These are phyloP conservation scores for Fusarium oxysporum DNA, from an alignment of 2,329 filamentous ascomycete species.

Conservation along the genomic window DNA sequence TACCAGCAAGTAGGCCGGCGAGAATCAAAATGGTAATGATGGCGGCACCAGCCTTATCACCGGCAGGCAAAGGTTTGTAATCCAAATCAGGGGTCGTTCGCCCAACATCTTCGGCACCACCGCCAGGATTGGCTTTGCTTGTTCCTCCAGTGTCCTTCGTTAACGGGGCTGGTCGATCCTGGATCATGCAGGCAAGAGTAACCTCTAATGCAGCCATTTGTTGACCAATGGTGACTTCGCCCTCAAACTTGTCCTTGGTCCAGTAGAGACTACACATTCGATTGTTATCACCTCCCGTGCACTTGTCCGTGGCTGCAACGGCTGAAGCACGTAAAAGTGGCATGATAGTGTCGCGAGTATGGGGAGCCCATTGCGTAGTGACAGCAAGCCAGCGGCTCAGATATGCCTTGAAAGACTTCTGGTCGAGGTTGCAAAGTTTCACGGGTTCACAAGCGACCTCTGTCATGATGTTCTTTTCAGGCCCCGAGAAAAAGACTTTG, in stretches of 20 bases:
- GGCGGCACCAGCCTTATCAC: constrained; percentile 76
- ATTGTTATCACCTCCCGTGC: constrained; percentile 66
- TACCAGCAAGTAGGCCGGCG: constrained; percentile 64
- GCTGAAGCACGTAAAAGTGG: constrained; percentile 67
- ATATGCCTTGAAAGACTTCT: constrained; percentile 74
- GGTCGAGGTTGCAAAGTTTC: constrained; percentile 70
- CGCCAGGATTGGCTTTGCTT: constrained; percentile 59
- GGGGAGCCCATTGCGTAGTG: constrained; percentile 72
- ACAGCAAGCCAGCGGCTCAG: constrained; percentile 71
- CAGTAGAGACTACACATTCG: constrained; percentile 71
- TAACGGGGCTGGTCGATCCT: constrained; percentile 55
- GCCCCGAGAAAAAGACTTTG: constrained; percentile 65
- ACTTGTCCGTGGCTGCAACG: constrained; percentile 66
- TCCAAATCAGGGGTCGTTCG: constrained; percentile 47
- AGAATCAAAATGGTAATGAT: constrained; percentile 71
- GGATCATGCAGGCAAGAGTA: constrained; percentile 70
- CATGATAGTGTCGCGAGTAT: constrained; percentile 65
- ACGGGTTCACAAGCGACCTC: constrained; percentile 74
- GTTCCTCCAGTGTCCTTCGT: constrained; percentile 69
- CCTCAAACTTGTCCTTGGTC: constrained; percentile 68
- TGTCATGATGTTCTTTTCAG: constrained; percentile 68
- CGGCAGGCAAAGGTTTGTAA: constrained; percentile 57
- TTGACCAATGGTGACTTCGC: constrained; percentile 72
- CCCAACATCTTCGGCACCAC: constrained; percentile 60
- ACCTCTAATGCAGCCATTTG: constrained; percentile 78